Conservation (phyloP, 176 grass and related monocot genomes). For the Bromus sterilis region DNA sequence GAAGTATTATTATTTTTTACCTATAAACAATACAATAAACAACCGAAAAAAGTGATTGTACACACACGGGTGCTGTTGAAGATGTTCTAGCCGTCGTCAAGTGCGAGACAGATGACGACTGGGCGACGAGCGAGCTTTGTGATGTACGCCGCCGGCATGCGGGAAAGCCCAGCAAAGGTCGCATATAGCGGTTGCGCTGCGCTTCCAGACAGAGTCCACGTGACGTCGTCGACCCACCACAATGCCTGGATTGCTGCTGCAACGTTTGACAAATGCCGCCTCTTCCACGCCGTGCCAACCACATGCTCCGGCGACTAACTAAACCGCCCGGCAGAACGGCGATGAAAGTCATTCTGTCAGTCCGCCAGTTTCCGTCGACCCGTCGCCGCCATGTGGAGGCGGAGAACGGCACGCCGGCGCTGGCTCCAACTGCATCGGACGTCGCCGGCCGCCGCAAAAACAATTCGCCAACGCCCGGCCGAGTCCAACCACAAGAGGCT, state of each 20-base stretch:
- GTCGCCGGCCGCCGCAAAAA: background rate
- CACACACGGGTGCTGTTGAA: too few relatives aligned
- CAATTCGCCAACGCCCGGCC: background rate
- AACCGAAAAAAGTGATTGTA: too few relatives aligned
- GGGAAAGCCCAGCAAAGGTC: background rate
- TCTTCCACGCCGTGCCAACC: background rate
- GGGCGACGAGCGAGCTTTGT: background rate
- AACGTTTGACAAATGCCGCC: background rate
- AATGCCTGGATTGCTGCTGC: too few relatives aligned
- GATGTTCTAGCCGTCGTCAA: too few relatives aligned
- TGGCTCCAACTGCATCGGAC: background rate
- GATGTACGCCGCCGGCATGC: background rate
- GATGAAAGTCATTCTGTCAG: background rate
- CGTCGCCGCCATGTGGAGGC: background rate
- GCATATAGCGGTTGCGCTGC: background rate
- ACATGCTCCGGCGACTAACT: too few relatives aligned
- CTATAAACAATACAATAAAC: too few relatives aligned
- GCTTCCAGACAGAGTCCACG: background rate
- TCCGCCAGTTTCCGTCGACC: background rate
- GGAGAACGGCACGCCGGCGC: background rate
- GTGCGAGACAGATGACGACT: background rate
- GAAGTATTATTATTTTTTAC: too few relatives aligned
- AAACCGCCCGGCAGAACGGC: background rate
- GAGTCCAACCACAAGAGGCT: background rate
- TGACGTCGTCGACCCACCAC: too few relatives aligned